Conservation (phyloP, 495 filamentous ascomycete genomes). For the Podospora appendiculata region DNA sequence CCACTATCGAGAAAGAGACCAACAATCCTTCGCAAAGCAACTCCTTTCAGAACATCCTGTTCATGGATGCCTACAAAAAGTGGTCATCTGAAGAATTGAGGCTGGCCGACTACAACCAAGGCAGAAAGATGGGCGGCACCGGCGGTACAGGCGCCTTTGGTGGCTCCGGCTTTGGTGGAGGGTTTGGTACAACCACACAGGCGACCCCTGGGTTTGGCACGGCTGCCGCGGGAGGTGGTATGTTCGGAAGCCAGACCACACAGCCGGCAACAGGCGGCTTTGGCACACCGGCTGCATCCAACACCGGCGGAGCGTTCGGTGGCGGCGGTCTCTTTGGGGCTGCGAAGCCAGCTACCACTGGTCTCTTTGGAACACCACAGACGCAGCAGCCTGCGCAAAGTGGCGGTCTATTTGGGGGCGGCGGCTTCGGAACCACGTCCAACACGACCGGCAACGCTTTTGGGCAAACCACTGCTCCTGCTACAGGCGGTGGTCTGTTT, state of each 20-base stretch:
- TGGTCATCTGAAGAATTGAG: slow-evolving; percentile 88
- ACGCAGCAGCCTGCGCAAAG: slow-evolving; percentile 7
- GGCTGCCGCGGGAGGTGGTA: slow-evolving; percentile 28
- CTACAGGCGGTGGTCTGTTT: slow-evolving; percentile 33
- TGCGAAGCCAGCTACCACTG: slow-evolving; percentile 19
- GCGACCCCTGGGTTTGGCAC: slow-evolving; percentile 33
- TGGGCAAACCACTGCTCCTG: slow-evolving; percentile 24
- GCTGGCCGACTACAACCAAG: slow-evolving; percentile 81
- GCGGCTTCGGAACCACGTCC: slow-evolving; percentile 23
- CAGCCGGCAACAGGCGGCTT: slow-evolving; percentile 16
- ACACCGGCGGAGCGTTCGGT: slow-evolving; percentile 1
- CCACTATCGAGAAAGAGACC: slow-evolving; percentile 75
- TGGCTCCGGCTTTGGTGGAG: slow-evolving; percentile 49
- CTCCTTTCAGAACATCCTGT: slow-evolving; percentile 80
- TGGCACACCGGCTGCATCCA: slow-evolving; percentile 5
- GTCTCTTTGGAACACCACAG: slow-evolving; percentile 1
- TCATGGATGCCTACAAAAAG: slow-evolving; percentile 78
- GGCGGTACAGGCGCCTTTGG: slow-evolving; percentile 84
- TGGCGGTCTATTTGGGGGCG: slow-evolving; percentile 10
- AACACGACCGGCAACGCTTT: slow-evolving; percentile 30
- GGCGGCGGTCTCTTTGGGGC: slow-evolving; percentile 39
- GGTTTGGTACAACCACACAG: slow-evolving; percentile 38
- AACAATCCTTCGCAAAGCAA: slow-evolving; percentile 47
- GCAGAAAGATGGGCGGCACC: slow-evolving; percentile 70
- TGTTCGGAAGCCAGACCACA: slow-evolving; percentile 34